phyloP scores from a whole-genome alignment of 306 rosid species.

The Castanopsis chinensis region DNA sequence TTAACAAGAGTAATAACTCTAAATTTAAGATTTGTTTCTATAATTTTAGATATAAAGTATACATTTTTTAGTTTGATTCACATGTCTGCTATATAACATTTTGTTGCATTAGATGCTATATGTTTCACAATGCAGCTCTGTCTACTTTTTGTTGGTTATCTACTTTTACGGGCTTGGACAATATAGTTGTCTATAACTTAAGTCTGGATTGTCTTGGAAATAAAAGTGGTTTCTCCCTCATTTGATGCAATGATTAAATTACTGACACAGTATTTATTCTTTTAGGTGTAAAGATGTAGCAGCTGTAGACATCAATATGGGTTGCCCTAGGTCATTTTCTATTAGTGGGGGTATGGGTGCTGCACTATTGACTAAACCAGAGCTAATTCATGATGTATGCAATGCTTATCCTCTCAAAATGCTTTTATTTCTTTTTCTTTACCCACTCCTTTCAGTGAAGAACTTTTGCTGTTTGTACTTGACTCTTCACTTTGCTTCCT shows the following conservation, averaged over 20 bases:
- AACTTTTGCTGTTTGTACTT: constrained; percentile 10
- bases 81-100: neutral
- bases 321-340: constrained; percentile 90
- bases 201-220: neutral
- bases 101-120: neutral
- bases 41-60: neutral
- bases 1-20: constrained; percentile 6
- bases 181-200: neutral
- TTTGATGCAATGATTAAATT: constrained; percentile 3
- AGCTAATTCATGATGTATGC: constrained; percentile 79
- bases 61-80: neutral
- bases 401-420: constrained; percentile 10
- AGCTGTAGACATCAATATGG: constrained; percentile 92
- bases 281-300: constrained; percentile 80
- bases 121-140: neutral
- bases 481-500: constrained; percentile 15
- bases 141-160: neutral
- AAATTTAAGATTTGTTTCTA: neutral
- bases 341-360: constrained; percentile 96
- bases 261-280: neutral
- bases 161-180: neutral
- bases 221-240: neutral
- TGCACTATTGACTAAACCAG: constrained; percentile 72
- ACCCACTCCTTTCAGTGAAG: neutral
- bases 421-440: constrained; percentile 7